These are phyloP conservation scores for Eimeria tenella DNA, from an alignment of 169 alveolate genomes.

Conservation along the genomic window DNA sequence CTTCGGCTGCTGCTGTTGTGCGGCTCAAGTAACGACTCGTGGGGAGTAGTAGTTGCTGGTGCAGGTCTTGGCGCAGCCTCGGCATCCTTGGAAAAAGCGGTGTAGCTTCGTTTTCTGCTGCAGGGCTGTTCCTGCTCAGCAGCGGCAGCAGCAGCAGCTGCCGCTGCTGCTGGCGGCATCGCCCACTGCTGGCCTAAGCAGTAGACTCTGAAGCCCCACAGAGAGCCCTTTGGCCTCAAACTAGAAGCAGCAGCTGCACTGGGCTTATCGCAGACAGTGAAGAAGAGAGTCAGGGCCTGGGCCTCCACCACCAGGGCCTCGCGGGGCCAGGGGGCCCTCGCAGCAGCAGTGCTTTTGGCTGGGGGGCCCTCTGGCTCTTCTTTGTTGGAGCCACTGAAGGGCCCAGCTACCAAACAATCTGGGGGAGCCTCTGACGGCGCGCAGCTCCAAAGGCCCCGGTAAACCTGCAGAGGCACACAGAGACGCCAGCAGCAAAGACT, in stretches of 20 bases:
- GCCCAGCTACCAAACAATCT: slow-evolving; percentile 38
- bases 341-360: neutral
- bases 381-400: slow-evolving; percentile 23
- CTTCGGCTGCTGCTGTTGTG: slow-evolving; percentile 7
- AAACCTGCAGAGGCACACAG: slow-evolving; percentile 17
- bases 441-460: slow-evolving; percentile 47
- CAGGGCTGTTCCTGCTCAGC: neutral
- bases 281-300: neutral
- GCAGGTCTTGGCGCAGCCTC: neutral
- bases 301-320: slow-evolving; percentile 37
- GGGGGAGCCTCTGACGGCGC: neutral
- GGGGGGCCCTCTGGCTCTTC: slow-evolving; percentile 34
- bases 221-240: slow-evolving; percentile 19
- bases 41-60: neutral
- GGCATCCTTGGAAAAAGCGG: neutral
- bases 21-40: neutral
- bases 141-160: slow-evolving; percentile 48
- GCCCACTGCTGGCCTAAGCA: slow-evolving; percentile 68
- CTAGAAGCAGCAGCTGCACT: neutral
- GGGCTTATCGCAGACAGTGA: slow-evolving; percentile 5
- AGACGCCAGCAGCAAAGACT: neutral
- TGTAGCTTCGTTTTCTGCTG: neutral
- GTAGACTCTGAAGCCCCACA: slow-evolving; percentile 56
- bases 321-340: slow-evolving; percentile 37
- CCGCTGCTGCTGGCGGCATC: slow-evolving; percentile 55